These are phyloP conservation scores for Trametes gibbosa DNA, from an alignment of 768 basidiomycete genomes.

Conservation along the genomic window DNA sequence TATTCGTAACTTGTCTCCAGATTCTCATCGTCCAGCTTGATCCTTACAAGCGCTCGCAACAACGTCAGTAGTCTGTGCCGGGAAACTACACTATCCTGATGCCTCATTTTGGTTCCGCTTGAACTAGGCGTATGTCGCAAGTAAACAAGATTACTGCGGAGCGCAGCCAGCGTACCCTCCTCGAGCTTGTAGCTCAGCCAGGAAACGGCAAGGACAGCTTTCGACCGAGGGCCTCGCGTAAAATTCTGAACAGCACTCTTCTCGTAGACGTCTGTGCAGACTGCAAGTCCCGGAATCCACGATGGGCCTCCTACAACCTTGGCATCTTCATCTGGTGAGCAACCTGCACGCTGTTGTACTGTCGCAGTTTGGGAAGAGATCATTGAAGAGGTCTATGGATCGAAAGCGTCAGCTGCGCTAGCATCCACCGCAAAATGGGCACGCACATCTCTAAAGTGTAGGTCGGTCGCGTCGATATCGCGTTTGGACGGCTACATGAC, in stretches of 20 bases:
- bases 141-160: conserved; percentile 61
- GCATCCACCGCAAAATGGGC: conserved; percentile 91
- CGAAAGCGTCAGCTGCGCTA: conserved; percentile 78
- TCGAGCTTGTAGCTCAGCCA: conserved; percentile 67
- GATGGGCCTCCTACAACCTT: conserved; percentile 88
- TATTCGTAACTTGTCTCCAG: too few relatives aligned
- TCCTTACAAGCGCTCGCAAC: too few relatives aligned
- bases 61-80: too few relatives aligned
- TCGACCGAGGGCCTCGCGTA: neutral
- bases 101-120: too few relatives aligned
- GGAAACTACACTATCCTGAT: too few relatives aligned
- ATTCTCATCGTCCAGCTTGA: too few relatives aligned
- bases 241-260: neutral
- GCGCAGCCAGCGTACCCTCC: conserved; percentile 60
- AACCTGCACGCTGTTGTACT: neutral
- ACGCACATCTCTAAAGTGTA: conserved; percentile 94
- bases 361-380: neutral
- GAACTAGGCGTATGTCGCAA: conserved; percentile 4
- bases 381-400: neutral
- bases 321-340: conserved; percentile 85
- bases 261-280: conserved; percentile 82
- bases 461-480: conserved; percentile 28
- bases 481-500: neutral
- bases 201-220: conserved; percentile 71
- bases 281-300: conserved; percentile 80